A percentile compares a stretch with the other conserved stretches of the same genome.
phyloP scores from a whole-genome alignment of 129 eudicot species.

The Cynara cardunculus region DNA sequence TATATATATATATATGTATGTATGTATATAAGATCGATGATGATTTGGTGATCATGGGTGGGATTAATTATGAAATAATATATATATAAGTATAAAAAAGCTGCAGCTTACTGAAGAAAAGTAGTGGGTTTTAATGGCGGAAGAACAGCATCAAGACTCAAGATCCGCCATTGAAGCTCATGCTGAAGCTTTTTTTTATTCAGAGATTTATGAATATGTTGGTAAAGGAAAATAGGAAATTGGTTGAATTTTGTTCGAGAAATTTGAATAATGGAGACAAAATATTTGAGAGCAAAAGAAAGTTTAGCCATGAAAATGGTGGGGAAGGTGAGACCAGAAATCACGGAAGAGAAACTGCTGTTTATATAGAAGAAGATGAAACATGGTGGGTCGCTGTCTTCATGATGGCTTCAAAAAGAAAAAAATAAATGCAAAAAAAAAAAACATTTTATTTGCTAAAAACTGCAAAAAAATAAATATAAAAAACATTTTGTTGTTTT shows the following conservation, averaged over 20 bases:
- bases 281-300: too few species aligned
- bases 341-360: conserved; percentile 25
- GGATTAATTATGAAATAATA: neutral
- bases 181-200: conserved; percentile 8
- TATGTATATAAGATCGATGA: neutral
- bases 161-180: conserved; percentile 18
- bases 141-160: neutral
- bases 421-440: neutral
- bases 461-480: neutral
- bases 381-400: conserved; percentile 30
- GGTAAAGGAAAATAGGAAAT: neutral
- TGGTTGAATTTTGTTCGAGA: neutral
- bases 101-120: conserved; percentile 12
- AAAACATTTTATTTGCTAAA: neutral
- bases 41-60: neutral
- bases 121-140: neutral
- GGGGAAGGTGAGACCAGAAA: conserved; percentile 28
- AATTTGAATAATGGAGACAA: neutral
- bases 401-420: conserved; percentile 27
- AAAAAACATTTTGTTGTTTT: neutral
- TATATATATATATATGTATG: too few species aligned
- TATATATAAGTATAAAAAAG: neutral
- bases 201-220: conserved; percentile 2
- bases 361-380: conserved; percentile 21
- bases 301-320: neutral